A percentile compares a stretch with the other conserved stretches of the same genome.
Evolutionary conservation across 208 protist species (phyloP).

Genomic region (Blastocrithidia nonstop): DNA sequence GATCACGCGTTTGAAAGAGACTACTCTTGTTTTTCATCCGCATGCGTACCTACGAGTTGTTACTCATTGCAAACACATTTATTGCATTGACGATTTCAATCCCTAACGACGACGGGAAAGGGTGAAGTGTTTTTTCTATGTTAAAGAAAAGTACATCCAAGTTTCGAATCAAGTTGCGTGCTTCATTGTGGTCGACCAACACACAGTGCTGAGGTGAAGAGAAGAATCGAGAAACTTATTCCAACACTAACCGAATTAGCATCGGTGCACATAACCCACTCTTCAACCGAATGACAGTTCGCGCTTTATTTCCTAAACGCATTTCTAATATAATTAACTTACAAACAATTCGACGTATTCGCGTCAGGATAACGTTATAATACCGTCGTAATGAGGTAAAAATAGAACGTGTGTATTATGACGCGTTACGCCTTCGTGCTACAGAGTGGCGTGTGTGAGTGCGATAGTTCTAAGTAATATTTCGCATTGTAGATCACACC

Average conservation of each 20-base stretch:
- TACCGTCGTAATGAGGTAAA: too few relatives aligned
- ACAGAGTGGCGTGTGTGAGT: too few relatives aligned
- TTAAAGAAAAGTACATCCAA: constrained; percentile 47
- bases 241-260: constrained; percentile 45
- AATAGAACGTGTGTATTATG: too few relatives aligned
- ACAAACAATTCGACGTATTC: constrained; percentile 37
- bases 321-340: constrained; percentile 66
- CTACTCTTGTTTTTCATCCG: constrained; percentile 70
- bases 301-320: constrained; percentile 31
- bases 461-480: too few relatives aligned
- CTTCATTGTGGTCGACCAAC: constrained; percentile 15
- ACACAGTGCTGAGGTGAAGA: constrained; percentile 19
- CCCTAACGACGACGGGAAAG: constrained; percentile 39
- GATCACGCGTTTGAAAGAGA: constrained; percentile 66
- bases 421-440: too few relatives aligned
- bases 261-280: constrained; percentile 17
- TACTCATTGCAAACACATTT: constrained; percentile 72
- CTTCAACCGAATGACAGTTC: constrained; percentile 25
- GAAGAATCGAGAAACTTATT: constrained; percentile 56
- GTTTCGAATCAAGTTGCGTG: constrained; percentile 61
- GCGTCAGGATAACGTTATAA: constrained; percentile 1
- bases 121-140: constrained; percentile 34
- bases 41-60: constrained; percentile 69
- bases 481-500: constrained; percentile 56
- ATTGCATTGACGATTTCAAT: constrained; percentile 64